These are phyloP conservation scores for Thraustochytrium striatum DNA, from an alignment of 352 stramenopile genomes.

Conservation along the genomic window DNA sequence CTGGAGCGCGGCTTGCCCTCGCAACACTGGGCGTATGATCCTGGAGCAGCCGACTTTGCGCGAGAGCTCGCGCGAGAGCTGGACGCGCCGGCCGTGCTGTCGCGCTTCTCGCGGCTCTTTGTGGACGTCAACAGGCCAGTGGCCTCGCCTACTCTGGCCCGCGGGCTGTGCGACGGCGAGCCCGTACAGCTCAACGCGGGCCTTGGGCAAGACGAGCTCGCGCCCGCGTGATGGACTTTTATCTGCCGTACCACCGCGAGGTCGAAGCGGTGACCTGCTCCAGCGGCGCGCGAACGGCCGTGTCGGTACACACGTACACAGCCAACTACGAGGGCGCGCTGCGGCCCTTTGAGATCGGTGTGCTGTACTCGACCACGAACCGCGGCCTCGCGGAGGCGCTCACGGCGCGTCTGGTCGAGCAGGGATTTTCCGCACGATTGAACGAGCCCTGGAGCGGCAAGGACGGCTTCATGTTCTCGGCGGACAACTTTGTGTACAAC, in stretches of 20 bases:
- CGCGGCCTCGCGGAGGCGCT: neutral
- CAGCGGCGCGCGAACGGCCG: neutral
- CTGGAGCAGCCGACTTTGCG: slow-evolving; percentile 24
- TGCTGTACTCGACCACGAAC: slow-evolving; percentile 39
- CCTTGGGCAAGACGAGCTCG: neutral
- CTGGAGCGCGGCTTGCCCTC: neutral
- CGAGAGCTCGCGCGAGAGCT: neutral
- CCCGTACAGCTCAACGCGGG: slow-evolving; percentile 29
- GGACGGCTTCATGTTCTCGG: slow-evolving; percentile 47
- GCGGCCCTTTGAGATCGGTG: slow-evolving; percentile 31
- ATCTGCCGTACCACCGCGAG: slow-evolving; percentile 40
- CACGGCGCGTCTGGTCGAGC: neutral
- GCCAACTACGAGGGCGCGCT: slow-evolving; percentile 24
- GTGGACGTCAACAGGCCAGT: slow-evolving; percentile 46
- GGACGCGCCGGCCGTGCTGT: slow-evolving; percentile 1
- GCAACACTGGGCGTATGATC: slow-evolving; percentile 41
- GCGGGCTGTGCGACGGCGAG: slow-evolving; percentile 18
- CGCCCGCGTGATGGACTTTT: slow-evolving; percentile 23
- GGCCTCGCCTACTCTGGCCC: slow-evolving; percentile 20
- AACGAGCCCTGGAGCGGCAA: slow-evolving; percentile 46
- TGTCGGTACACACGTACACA: slow-evolving; percentile 46
- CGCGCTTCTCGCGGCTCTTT: slow-evolving; percentile 31
- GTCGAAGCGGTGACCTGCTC: neutral
- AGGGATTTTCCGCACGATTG: slow-evolving; percentile 4
- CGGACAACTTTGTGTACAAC: slow-evolving; percentile 41